Base-by-base conservation (phyloP, 345 rosid species). In the Gossypium anomalum region DNA sequence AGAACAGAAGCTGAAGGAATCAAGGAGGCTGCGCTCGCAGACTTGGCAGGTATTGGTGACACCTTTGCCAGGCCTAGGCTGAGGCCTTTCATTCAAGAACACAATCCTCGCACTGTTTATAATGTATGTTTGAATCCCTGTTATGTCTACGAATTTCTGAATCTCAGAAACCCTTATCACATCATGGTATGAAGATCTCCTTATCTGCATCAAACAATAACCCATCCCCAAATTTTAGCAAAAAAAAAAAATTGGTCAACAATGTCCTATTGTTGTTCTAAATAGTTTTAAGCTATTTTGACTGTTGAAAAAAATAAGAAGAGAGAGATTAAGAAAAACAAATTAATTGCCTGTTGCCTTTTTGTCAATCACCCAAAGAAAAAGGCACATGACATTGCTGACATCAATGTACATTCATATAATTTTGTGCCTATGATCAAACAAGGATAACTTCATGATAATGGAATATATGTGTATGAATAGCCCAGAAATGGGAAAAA, bases 111-210 rank as follows among this genome's bases (percentile, higher is more conserved):
- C 93, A 80, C 93, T 89, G 84, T 89, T 89, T 53, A 89, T 89
- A 29, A 85, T 82, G 73, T 89, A 89, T 2, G 93, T 89, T 52
- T 89, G 90, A 27, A 89, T 88, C 45, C 89, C 88, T 20, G 88
- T 67, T 59, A 89, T 85, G 84, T 89, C 93, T 67, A 89, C 41
- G 47, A 81, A 78, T 64, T 87, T 89, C 82, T 87, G 93, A 17
- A 89, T 84, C 79, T 89, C 93, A 13, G 85, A 77, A 0, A 89
- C 90, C 79, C 93, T 85, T 52, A 89, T 87, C 79, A 89, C 93
- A 78, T 89, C 93, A 80, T 89, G 93, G 84, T 89, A 89, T 2
- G 93, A 89, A 0, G 93, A 89, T 43, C 93, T 89, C 85, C 93
- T 85, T 68, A 89, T 89, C 93, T 89, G 84, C 29, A 48, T 14